Evolutionary conservation across 192 early-diverging fungal species (phyloP), one percentile per base, ranked within the genome.

Genomic region (Gigaspora rosea): DNA sequence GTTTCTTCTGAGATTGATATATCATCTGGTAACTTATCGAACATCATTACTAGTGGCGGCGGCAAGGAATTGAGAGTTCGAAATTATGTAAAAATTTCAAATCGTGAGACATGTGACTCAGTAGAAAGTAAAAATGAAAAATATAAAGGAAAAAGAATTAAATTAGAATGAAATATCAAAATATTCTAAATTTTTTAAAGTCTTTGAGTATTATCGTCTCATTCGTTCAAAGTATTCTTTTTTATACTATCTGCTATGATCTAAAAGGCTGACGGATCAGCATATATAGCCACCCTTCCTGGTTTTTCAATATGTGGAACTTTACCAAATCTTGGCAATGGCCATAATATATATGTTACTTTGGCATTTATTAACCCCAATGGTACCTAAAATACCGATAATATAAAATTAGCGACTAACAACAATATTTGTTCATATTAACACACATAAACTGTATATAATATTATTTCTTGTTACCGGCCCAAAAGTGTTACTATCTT

Each of bases 401-500:
- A 49, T n/a, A 36, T 20, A 47, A 36, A 10, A 35, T 16, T 47
- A 11, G 36, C 32, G 7, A 33, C 46, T 64, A n/a, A 52, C 27
- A 13, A 68, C 16, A 4, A 5, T 12, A n/a, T 41, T 41, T 41
- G 41, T 75, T 59, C 8, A 3, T 58, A 51, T 50, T 33, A 12
- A 59, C 20, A 16, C 48, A 41, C 6, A 62, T 32, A 16, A 13
- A 32, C 1, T 63, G 56, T 50, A 66, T 59, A 54, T 36, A 15
- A 77, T 13, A 65, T 63, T 51, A 59, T 15, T 57, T 11, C n/a
- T 27, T 10, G 77, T 84, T 82, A 91, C 89, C 0, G 93, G 90
- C 58, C 94, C 94, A 80, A 91, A 94, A 13, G 82, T 73, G 81
- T 93, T 94, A 78, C 93, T 94, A 64, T 95, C 94, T 61, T 82